Conservation (phyloP, 2,329 filamentous ascomycete genomes). For the Pestalotiopsis sp. region DNA sequence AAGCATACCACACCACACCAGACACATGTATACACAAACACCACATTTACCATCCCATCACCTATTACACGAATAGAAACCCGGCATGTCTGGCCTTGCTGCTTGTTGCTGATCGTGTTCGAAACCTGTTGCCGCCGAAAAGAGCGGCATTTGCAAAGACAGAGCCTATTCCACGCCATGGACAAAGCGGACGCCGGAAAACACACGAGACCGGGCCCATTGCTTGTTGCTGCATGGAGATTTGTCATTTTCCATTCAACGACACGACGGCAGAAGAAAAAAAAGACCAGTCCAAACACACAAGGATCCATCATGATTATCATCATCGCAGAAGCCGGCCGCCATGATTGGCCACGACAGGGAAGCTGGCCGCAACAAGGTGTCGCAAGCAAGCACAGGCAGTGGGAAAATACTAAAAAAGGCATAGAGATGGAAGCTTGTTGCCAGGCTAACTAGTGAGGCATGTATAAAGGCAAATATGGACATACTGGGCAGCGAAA, state of each 20-base stretch:
- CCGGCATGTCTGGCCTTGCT: conserved; percentile 8
- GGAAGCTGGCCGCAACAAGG: neutral
- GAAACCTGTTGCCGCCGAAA: neutral
- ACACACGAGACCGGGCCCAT: neutral
- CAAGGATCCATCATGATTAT: neutral
- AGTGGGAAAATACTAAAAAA: neutral
- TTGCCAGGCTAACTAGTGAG: conserved; percentile 1
- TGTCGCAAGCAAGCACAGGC: conserved; percentile 1
- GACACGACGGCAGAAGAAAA: neutral
- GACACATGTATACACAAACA: neutral
- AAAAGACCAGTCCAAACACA: neutral
- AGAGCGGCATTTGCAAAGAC: conserved; percentile 1
- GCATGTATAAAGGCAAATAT: neutral
- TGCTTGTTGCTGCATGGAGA: neutral
- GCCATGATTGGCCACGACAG: conserved; percentile 6
- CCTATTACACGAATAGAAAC: conserved; percentile 3
- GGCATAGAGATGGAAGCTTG: neutral
- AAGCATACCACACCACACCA: neutral
- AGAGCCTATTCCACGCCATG: neutral
- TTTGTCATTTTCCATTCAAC: neutral
- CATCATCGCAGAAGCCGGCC: neutral
- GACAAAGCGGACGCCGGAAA: neutral
- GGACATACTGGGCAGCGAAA: neutral
- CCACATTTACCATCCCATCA: neutral
- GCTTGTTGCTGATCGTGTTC: neutral